Evolutionary conservation across 345 rosid species (phyloP).

Genomic region (Salix dunnii): DNA sequence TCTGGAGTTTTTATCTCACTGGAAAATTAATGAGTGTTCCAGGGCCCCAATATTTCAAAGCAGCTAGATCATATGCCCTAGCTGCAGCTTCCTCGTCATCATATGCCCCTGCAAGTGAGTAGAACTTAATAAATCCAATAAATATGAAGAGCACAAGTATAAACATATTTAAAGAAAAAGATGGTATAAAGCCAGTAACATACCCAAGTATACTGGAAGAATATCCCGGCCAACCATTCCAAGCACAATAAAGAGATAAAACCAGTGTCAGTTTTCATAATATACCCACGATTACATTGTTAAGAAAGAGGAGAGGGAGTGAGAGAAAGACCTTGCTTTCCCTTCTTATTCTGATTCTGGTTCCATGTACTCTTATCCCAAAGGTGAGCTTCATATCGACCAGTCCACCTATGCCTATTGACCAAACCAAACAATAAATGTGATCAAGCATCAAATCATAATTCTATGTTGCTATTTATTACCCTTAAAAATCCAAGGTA

Average conservation of each 20-base stretch:
- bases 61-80: constrained; percentile 98
- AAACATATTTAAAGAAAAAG: constrained; percentile 3
- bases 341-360: constrained; percentile 97
- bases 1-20: constrained; percentile 36
- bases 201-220: constrained; percentile 88
- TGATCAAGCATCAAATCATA: neutral
- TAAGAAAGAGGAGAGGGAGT: neutral
- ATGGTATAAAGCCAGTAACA: constrained; percentile 18
- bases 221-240: constrained; percentile 30
- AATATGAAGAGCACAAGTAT: constrained; percentile 1
- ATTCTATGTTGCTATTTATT: neutral
- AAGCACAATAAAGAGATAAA: constrained; percentile 23
- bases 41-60: constrained; percentile 97
- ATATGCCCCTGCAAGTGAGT: constrained; percentile 72
- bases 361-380: constrained; percentile 99
- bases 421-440: neutral
- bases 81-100: constrained; percentile 99
- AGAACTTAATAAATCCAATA: constrained; percentile 8
- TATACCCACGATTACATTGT: neutral
- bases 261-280: constrained; percentile 32
- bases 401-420: constrained; percentile 96
- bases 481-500: neutral
- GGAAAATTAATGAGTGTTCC: constrained; percentile 98
- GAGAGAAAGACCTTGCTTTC: constrained; percentile 75
- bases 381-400: constrained; percentile 98